A percentile compares a stretch with the other conserved stretches of the same genome.
Evolutionary conservation across 345 rosid species (phyloP).

Genomic region (Orychophragmus violaceus): DNA sequence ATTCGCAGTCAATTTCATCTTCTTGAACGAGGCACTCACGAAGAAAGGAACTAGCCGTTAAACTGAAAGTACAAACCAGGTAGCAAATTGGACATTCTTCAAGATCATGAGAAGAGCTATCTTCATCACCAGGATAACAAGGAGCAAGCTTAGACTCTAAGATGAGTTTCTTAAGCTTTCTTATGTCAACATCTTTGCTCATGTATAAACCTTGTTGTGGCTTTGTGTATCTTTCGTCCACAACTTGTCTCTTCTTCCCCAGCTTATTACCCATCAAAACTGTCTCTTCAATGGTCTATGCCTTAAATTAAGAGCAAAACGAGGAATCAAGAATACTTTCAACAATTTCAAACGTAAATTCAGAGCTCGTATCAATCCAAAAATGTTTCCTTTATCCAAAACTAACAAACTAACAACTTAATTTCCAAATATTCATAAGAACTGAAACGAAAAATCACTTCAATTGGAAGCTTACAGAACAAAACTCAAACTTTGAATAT

Average conservation of each 20-base stretch:
- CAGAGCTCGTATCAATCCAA: neutral
- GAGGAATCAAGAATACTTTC: neutral
- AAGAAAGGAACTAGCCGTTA: too few species aligned
- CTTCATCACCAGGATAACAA: conserved; percentile 90
- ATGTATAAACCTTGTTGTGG: conserved; percentile 67
- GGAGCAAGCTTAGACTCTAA: conserved; percentile 97
- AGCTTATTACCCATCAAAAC: conserved; percentile 82
- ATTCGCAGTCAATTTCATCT: neutral
- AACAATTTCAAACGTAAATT: too few species aligned
- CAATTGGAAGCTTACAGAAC: neutral
- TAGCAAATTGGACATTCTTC: conserved; percentile 96
- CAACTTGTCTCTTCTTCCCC: conserved; percentile 67
- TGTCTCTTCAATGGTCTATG: neutral
- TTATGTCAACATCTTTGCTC: conserved; percentile 76
- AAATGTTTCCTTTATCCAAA: neutral
- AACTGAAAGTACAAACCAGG: conserved; percentile 57
- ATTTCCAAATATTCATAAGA: neutral
- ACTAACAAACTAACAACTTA: neutral
- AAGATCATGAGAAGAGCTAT: conserved; percentile 43
- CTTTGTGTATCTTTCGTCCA: conserved; percentile 74
- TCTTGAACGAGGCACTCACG: neutral
- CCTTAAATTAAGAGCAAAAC: neutral
- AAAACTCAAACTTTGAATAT: neutral
- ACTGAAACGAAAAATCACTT: neutral
- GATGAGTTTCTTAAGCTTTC: conserved; percentile 85